These are phyloP conservation scores for Porphyrellus cyaneotinctus DNA, from an alignment of 768 basidiomycete species.

Conservation along the genomic window DNA sequence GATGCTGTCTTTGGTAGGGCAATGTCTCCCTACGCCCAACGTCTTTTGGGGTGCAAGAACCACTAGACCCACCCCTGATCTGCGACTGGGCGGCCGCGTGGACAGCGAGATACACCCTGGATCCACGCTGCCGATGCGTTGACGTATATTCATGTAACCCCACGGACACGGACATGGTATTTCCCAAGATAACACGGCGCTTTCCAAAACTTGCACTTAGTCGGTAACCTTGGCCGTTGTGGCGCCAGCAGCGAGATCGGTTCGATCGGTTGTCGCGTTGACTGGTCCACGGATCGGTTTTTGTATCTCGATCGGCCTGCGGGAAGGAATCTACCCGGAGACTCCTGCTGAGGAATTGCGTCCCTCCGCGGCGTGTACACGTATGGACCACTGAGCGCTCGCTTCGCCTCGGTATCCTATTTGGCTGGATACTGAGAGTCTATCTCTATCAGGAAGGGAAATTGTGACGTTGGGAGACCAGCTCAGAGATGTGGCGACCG, in stretches of 20 bases:
- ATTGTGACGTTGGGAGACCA: not conserved
- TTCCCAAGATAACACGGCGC: not conserved
- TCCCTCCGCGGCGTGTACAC: not conserved
- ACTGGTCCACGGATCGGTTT: conserved; percentile 2
- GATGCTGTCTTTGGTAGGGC: not conserved
- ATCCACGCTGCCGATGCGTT: conserved; percentile 1
- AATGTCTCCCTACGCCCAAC: not conserved
- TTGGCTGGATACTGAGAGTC: not conserved
- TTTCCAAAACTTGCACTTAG: not conserved
- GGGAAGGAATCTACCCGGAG: not conserved
- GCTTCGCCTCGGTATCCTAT: not conserved
- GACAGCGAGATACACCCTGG: not conserved
- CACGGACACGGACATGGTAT: not conserved
- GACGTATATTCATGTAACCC: not conserved
- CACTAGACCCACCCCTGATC: conserved; percentile 1
- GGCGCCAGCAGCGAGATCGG: not conserved
- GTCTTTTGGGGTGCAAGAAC: not conserved
- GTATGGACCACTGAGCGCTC: not conserved
- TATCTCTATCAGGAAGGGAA: not conserved
- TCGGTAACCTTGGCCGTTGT: not conserved
- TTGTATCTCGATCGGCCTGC: not conserved
- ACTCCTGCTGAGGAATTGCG: not conserved
- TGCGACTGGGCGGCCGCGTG: not conserved
- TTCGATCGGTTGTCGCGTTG: not conserved
- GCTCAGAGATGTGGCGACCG: not conserved